A percentile compares a stretch with the other conserved stretches of the same genome.
These are phyloP conservation scores for Wilcoxina mikolae DNA, from an alignment of 495 filamentous ascomycete genomes.

Conservation along the genomic window DNA sequence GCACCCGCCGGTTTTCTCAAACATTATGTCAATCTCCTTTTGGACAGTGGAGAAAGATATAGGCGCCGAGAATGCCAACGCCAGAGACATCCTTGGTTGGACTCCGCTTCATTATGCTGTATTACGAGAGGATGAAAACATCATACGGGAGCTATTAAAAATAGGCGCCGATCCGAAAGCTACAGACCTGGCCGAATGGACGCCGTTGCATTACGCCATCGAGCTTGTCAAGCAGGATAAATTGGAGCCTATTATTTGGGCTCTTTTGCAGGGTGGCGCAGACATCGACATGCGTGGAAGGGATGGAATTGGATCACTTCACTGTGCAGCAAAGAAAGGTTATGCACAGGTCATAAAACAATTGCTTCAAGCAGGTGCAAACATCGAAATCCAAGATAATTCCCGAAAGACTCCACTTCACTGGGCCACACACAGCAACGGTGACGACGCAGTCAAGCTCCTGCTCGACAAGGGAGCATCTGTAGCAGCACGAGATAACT, in stretches of 20 bases:
- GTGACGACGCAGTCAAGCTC: constrained; percentile 4
- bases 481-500: neutral
- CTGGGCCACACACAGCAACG: constrained; percentile 10
- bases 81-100: constrained; percentile 1
- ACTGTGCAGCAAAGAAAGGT: constrained; percentile 11
- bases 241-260: no score
- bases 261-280: constrained; percentile 12
- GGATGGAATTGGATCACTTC: constrained; percentile 11
- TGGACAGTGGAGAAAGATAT: neutral
- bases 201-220: constrained; percentile 3
- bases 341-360: neutral
- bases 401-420: constrained; percentile 3
- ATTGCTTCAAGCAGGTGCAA: constrained; percentile 10
- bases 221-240: no score
- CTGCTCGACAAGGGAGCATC: constrained; percentile 12
- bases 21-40: neutral
- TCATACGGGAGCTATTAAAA: neutral
- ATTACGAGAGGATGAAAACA: neutral
- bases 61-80: neutral
- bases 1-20: neutral
- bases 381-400: constrained; percentile 11
- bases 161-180: constrained; percentile 1
- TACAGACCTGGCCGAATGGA: constrained; percentile 1
- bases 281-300: constrained; percentile 4
- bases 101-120: constrained; percentile 16